Evolutionary conservation across 345 rosid species (phyloP), one percentile per base, ranked within the genome.

Genomic region (Kernera saxatilis): DNA sequence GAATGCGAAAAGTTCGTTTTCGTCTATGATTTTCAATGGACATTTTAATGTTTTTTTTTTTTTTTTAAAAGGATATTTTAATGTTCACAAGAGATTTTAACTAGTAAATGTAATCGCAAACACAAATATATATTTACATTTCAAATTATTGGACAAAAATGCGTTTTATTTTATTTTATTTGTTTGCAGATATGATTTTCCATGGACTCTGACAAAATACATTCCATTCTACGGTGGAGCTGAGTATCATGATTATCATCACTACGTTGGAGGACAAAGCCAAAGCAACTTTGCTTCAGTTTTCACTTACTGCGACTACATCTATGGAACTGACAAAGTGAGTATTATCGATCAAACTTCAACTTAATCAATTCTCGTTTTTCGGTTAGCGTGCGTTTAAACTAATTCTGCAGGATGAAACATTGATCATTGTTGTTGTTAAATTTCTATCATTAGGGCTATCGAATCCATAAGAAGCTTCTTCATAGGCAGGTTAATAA

Each of bases 221-320:
- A 83, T 91, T 48, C 97, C 96, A 5, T 91, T 87, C 51, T 91
- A 91, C 50, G 96, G 93, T 35, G 97, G 97, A 51, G 88, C 97
- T 8, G 90, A 87, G 55, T 80, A 87, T 81, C 97, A 91, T 77
- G 97, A 91, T 67, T 88, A 87, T 56, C 95, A 91, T 73, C 97
- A 91, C 61, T 91, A 84, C 58, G 95, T 91, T 57, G 97, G 97
- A 74, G 90, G 86, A 64, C 86, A 87, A 78, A 88, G 96, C 82
- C 95, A 88, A 19, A 87, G 97, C 78, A 91, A 91, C 75, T 91
- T 91, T 69, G 92, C 95, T 32, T 91, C 95, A 5, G 88, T 91
- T 40, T 88, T 91, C 79, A 91, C 96, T 39, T 91, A 91, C 60
- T 91, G 97, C 50, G 97, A 91, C 67, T 85, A 48, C 71, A 65